A percentile compares a stretch with the other conserved stretches of the same genome.
Conservation (phyloP, 495 filamentous ascomycete species). For the Haplographium delicatum region DNA sequence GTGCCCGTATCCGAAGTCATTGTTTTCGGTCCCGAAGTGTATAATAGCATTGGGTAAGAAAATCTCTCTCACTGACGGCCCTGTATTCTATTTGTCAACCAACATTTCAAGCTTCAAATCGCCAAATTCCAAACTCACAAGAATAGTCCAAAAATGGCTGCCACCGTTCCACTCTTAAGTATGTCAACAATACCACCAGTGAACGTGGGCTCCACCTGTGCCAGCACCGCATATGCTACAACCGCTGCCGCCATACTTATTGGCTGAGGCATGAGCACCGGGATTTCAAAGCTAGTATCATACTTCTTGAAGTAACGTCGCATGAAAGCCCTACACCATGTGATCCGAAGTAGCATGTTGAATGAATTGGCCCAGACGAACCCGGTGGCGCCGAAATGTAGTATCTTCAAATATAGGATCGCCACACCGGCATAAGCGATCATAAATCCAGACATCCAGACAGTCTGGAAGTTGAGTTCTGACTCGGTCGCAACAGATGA, state of each 20-base stretch:
- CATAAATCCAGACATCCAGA: slow-evolving; percentile 78
- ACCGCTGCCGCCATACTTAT: slow-evolving; percentile 14
- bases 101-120: background rate
- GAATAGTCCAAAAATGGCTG: slow-evolving; percentile 45
- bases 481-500: slow-evolving; percentile 67
- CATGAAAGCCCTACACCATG: slow-evolving; percentile 76
- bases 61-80: slow-evolving; percentile 14
- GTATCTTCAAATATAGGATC: slow-evolving; percentile 60
- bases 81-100: slow-evolving; percentile 7
- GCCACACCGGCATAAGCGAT: slow-evolving; percentile 64
- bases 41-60: slow-evolving; percentile 16
- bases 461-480: slow-evolving; percentile 67
- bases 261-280: slow-evolving; percentile 26
- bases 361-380: slow-evolving; percentile 79
- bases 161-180: slow-evolving; percentile 44
- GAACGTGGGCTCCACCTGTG: slow-evolving; percentile 18
- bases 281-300: slow-evolving; percentile 28
- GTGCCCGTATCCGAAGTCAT: too few relatives aligned
- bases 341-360: slow-evolving; percentile 77
- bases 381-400: slow-evolving; percentile 66
- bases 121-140: slow-evolving; percentile 48
- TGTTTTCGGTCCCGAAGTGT: slow-evolving; percentile 7
- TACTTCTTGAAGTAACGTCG: slow-evolving; percentile 49
- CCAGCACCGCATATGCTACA: slow-evolving; percentile 15
- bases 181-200: slow-evolving; percentile 37